Base-by-base conservation (phyloP, 352 stramenopile species). In the Phytophthora constricta region DNA sequence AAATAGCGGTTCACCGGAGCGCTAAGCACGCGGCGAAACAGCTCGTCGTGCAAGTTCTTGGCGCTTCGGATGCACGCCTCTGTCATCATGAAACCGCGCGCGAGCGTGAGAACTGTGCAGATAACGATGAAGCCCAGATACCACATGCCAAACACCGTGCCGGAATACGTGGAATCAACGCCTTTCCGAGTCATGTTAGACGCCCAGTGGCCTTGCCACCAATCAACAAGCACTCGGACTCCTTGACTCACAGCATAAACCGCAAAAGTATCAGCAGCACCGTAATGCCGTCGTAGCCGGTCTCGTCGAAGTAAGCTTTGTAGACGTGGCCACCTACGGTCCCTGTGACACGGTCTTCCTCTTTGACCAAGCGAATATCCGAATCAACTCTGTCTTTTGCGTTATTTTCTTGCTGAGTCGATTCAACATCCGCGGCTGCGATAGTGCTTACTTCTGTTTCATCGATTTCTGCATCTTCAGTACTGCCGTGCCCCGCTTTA, bases 51-150 rank as follows among this genome's bases (percentile, higher is more conserved):
- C 41, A 47, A 23, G 16, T 47, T 47, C 17, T 47, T 47, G 17
- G 41, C 41, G 41, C 41, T 22, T 46, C 19, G 17, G 25, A 80
- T 68, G 57, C 61, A 76, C 17, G 45, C 58, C 26, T 76, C 68
- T 26, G 75, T 77, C 26, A 80, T 51, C 17, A 80, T 31, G 19
- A 80, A 23, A 4, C 60, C 63, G 23, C 72, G 72, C 0, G 5
- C 64, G 9, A 80, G 28, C n/a, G 58, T 76, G 2, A 74, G 14
- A n/a, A 72, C 22, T 0, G 61, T 34, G 23, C 67, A 72, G 8
- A 66, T 16, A 4, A 74, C 50, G 47, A 76, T 74, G 54, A 80
- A 71, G 5, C 53, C 64, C 47, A 79, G 64, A 63, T 83, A 83
- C 71, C 68, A 78, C 58, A 69, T 57, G 20, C 45, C 62, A 19